A percentile compares a stretch with the other conserved stretches of the same genome.
These are phyloP conservation scores for Blastocrithidia nonstop DNA, from an alignment of 208 protist genomes.

Conservation along the genomic window DNA sequence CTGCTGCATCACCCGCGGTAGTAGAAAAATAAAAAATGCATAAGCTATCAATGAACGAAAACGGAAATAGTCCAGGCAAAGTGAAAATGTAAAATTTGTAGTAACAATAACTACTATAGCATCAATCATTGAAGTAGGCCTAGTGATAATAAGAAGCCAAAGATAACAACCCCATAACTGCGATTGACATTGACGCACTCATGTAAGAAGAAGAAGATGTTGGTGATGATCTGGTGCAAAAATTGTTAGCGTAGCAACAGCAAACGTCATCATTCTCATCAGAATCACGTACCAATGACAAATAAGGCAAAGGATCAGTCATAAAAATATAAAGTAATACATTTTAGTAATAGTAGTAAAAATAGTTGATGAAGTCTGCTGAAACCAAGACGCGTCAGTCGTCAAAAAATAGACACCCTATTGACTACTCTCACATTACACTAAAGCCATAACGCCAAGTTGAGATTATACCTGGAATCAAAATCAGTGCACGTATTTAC, in stretches of 20 bases:
- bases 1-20: no score
- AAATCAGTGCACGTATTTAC: slow-evolving; percentile 29
- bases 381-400: no score
- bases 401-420: no score
- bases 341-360: slow-evolving; percentile 1
- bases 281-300: background rate
- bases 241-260: slow-evolving; percentile 3
- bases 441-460: no score
- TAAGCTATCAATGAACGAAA: no score
- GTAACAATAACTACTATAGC: background rate
- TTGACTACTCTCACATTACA: no score
- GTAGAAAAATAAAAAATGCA: no score
- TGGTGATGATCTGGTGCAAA: slow-evolving; percentile 6
- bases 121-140: background rate
- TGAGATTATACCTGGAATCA: slow-evolving; percentile 20
- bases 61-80: no score
- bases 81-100: no score
- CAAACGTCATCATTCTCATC: slow-evolving; percentile 1
- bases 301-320: background rate
- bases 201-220: slow-evolving; percentile 49
- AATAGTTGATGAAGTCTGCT: no score
- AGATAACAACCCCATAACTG: background rate
- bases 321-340: background rate
- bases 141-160: background rate
- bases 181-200: slow-evolving; percentile 58